phyloP scores from a whole-genome alignment of 2,329 filamentous ascomycete genomes.

The Xylaria polymorpha region DNA sequence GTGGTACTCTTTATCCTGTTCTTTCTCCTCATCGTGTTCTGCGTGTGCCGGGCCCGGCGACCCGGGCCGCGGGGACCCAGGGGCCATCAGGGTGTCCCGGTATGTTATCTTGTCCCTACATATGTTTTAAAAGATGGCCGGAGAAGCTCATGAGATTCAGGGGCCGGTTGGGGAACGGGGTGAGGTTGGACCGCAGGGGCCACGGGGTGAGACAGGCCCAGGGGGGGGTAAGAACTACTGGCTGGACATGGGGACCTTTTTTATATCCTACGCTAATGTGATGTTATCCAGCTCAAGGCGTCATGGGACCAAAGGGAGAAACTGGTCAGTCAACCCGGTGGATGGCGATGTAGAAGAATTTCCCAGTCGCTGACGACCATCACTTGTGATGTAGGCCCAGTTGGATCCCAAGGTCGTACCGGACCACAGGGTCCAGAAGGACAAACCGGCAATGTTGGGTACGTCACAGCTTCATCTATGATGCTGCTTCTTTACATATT shows the following conservation, averaged over 20 bases:
- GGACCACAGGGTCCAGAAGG: constrained; percentile 27
- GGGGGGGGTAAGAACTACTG: constrained; percentile 16
- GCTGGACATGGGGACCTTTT: no score
- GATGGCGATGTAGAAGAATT: background rate
- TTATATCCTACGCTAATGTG: background rate
- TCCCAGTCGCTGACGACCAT: background rate
- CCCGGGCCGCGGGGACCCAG: constrained; percentile 24
- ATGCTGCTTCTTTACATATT: background rate
- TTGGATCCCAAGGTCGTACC: constrained; percentile 23
- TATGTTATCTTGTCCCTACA: background rate
- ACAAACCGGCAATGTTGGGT: constrained; percentile 28
- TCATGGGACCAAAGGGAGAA: constrained; percentile 27
- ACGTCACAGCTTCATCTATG: background rate
- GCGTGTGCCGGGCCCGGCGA: constrained; percentile 27
- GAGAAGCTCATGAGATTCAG: constrained; percentile 7
- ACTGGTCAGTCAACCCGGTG: constrained; percentile 12
- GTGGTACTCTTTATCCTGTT: constrained; percentile 37
- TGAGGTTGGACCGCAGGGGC: background rate
- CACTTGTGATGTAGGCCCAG: constrained; percentile 12
- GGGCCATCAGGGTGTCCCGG: constrained; percentile 25
- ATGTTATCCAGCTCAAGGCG: constrained; percentile 16
- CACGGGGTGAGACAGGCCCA: constrained; percentile 7
- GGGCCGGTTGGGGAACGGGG: constrained; percentile 15
- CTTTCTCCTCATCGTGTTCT: constrained; percentile 34
- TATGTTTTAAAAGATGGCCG: background rate